Evolutionary conservation across 805 yeast genomes (phyloP).

Genomic region (Maudiozyma barnettii): DNA sequence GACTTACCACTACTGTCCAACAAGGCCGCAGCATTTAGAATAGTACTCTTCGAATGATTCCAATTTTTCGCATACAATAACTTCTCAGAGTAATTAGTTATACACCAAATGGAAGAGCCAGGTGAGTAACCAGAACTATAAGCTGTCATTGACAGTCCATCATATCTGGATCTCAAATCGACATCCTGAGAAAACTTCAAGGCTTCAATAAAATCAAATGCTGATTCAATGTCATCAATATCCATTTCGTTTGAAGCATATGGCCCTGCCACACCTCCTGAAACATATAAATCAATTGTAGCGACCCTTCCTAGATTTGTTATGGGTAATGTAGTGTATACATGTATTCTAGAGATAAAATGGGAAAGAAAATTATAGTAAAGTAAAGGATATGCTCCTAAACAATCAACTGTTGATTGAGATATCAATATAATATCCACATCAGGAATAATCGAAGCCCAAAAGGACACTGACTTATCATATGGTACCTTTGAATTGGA

Average conservation of each 20-base stretch:
- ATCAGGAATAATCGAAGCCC: constrained; percentile 36
- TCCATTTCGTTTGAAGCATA: constrained; percentile 47
- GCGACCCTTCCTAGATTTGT: constrained; percentile 76
- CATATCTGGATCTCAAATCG: constrained; percentile 47
- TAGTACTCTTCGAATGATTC: constrained; percentile 89
- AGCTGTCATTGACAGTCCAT: constrained; percentile 63
- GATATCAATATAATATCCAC: constrained; percentile 72
- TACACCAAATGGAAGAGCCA: constrained; percentile 88
- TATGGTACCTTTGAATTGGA: constrained; percentile 40
- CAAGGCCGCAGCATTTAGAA: constrained; percentile 62
- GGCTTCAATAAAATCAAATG: constrained; percentile 60
- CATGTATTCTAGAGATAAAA: constrained; percentile 53
- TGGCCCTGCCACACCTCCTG: constrained; percentile 70
- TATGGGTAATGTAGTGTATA: constrained; percentile 85
- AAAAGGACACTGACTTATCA: constrained; percentile 22
- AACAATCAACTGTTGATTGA: constrained; percentile 69
- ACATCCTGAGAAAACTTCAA: constrained; percentile 76
- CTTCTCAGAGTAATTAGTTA: constrained; percentile 65
- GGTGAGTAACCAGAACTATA: constrained; percentile 85
- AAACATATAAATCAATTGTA: constrained; percentile 72
- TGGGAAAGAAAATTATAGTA: constrained; percentile 48
- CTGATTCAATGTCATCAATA: constrained; percentile 63
- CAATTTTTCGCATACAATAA: constrained; percentile 85
- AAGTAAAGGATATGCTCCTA: constrained; percentile 70
- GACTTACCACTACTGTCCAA: constrained; percentile 52